Conservation (phyloP, 495 filamentous ascomycete species). For the Xylaria scruposa region DNA sequence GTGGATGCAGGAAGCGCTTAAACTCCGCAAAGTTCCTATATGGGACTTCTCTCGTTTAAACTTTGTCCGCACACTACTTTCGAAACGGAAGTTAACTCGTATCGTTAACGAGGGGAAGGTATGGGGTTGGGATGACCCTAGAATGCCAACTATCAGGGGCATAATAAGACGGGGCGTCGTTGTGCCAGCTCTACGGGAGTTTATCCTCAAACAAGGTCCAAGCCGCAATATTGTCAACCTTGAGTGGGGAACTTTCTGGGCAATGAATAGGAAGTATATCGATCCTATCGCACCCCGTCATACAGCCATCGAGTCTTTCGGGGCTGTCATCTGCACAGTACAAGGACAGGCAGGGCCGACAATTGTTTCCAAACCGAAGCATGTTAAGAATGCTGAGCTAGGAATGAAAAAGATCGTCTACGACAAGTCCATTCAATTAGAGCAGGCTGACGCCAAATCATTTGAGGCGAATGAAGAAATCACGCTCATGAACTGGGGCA, state of each 20-base stretch:
- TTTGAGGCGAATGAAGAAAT: conserved; percentile 81
- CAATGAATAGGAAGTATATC: conserved; percentile 85
- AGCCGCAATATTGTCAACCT: conserved; percentile 78
- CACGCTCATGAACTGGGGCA: conserved; percentile 88
- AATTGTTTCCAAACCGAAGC: conserved; percentile 76
- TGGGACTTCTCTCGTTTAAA: conserved; percentile 78
- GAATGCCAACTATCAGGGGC: conserved; percentile 82
- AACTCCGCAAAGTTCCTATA: conserved; percentile 75
- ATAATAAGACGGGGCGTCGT: conserved; percentile 80
- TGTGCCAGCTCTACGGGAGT: conserved; percentile 80
- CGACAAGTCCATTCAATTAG: conserved; percentile 69
- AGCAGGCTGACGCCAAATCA: conserved; percentile 76
- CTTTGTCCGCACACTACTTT: conserved; percentile 77
- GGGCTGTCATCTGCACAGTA: conserved; percentile 31
- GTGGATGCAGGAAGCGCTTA: conserved; percentile 74
- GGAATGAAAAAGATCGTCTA: conserved; percentile 79
- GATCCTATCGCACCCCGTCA: conserved; percentile 79
- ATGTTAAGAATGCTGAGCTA: conserved; percentile 74
- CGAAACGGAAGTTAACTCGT: conserved; percentile 78
- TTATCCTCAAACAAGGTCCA: conserved; percentile 83
- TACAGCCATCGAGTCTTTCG: conserved; percentile 68
- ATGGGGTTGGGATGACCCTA: conserved; percentile 82
- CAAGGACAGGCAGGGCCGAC: background rate
- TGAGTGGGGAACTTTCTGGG: conserved; percentile 84
- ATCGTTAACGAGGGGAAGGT: conserved; percentile 76